Conservation (phyloP, 331 rosid genomes). For the Malus hybrid region DNA sequence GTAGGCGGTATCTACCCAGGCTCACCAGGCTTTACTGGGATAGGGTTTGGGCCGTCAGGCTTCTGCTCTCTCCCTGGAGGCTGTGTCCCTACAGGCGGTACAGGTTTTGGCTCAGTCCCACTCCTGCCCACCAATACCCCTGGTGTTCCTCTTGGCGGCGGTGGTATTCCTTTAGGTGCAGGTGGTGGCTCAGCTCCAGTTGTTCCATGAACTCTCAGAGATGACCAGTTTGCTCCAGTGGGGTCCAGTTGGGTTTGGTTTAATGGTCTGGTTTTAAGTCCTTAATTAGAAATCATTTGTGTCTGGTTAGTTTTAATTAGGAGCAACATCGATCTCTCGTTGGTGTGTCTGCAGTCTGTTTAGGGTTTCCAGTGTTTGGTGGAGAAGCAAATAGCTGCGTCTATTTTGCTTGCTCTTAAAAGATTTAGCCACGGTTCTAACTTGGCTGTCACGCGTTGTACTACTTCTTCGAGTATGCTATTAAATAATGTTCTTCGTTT, state of each 20-base stretch:
- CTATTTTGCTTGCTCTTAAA: background rate
- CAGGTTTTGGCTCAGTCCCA: background rate
- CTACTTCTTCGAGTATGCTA: background rate
- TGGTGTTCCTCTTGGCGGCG: background rate
- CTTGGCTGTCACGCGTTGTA: background rate
- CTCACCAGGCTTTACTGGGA: conserved; percentile 43
- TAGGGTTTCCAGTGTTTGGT: no score
- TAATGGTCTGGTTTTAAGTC: no score
- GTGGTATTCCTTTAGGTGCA: background rate
- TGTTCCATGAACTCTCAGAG: background rate
- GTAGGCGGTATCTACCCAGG: conserved; percentile 39
- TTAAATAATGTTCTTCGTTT: background rate
- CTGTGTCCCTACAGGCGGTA: conserved; percentile 7
- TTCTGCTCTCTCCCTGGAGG: conserved; percentile 61
- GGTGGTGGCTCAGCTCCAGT: background rate
- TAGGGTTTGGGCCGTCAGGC: conserved; percentile 44
- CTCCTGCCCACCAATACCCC: conserved; percentile 27
- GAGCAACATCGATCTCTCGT: no score
- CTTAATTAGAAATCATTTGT: no score
- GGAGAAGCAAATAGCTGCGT: background rate
- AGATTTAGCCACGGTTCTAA: background rate
- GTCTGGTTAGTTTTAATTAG: no score
- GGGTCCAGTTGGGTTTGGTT: background rate
- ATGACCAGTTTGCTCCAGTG: no score
- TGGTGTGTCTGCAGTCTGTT: no score